These are phyloP conservation scores for Lunasporangiospora selenospora DNA, from an alignment of 192 early-diverging fungal species.

Conservation along the genomic window DNA sequence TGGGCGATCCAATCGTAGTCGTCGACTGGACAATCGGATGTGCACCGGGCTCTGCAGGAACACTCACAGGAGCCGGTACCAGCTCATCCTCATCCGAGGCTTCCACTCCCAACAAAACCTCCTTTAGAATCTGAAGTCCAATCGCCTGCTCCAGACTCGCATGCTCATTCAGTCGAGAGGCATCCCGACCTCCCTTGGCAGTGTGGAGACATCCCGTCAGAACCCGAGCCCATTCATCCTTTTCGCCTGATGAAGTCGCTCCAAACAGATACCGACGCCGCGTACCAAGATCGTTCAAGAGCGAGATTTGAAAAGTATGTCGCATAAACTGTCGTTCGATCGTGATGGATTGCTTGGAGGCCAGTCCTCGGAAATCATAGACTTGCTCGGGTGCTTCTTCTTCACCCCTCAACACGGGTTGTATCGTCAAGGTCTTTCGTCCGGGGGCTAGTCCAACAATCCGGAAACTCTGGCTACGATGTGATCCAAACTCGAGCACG, in stretches of 20 bases:
- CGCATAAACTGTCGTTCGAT: conserved; percentile 71
- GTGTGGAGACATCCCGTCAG: conserved; percentile 30
- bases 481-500: conserved; percentile 60
- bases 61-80: not conserved
- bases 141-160: conserved; percentile 51
- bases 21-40: not conserved
- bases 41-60: not conserved
- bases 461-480: conserved; percentile 58
- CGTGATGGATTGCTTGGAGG: conserved; percentile 61
- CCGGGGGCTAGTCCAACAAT: conserved; percentile 64
- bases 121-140: conserved; percentile 57
- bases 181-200: conserved; percentile 40
- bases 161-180: conserved; percentile 40
- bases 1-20: no score
- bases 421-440: conserved; percentile 67
- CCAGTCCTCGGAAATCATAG: conserved; percentile 53
- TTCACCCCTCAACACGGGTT: conserved; percentile 30
- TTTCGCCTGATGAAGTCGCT: conserved; percentile 24
- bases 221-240: conserved; percentile 40
- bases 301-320: conserved; percentile 66
- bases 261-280: conserved; percentile 46
- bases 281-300: conserved; percentile 49
- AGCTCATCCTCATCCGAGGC: conserved; percentile 48
- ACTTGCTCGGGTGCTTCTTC: conserved; percentile 53
- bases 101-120: conserved; percentile 48